Base-by-base conservation (phyloP, 257 asterid species). In the Ophiorrhiza pumila region DNA sequence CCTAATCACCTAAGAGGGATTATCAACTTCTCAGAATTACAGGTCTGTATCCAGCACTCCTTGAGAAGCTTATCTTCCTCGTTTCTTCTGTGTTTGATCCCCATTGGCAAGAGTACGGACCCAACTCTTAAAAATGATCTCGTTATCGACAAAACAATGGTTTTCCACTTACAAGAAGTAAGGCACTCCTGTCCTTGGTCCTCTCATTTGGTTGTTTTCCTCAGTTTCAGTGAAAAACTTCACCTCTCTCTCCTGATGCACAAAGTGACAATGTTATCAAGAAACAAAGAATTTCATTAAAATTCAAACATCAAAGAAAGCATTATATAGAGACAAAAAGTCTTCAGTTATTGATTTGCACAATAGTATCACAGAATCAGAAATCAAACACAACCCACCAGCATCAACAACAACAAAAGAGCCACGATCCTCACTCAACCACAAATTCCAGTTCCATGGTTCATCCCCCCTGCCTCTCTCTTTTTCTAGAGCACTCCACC, bases 161-260 rank as follows among this genome's bases (percentile, higher is more conserved):
- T 66, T 34, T 67, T 69, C 76, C 76, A 55, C 68, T 85, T 82
- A 93, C 41, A 93, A 91, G 78, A 94, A 94, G 85, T 94, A 94
- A 0, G 97, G 97, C 18, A 94, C 99, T 81, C 99, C 99, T 12
- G 90, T 86, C 84, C 99, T 91, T n/a, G 97, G 99, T 56, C 99
- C 99, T 74, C 99, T 85, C 99, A 94, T 94, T 77, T 94, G 99
- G 85, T 94, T 94, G 90, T 91, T 94, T 81, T 94, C 97, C 79
- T 94, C 99, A 0, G 99, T 94, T 83, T 94, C 99, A 1, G 99
- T 88, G 87, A 94, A 94, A 75, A 94, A 94, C 91, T 94, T 91
- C 84, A 94, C 97, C 76, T 91, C 97, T 74, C 97, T 84, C 87
- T 91, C 99, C 99, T 94, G 80, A 62, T 56, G 65, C 32, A 72